Evolutionary conservation across 148 eudicot species (phyloP).

Genomic region (Diospyros lotus): DNA sequence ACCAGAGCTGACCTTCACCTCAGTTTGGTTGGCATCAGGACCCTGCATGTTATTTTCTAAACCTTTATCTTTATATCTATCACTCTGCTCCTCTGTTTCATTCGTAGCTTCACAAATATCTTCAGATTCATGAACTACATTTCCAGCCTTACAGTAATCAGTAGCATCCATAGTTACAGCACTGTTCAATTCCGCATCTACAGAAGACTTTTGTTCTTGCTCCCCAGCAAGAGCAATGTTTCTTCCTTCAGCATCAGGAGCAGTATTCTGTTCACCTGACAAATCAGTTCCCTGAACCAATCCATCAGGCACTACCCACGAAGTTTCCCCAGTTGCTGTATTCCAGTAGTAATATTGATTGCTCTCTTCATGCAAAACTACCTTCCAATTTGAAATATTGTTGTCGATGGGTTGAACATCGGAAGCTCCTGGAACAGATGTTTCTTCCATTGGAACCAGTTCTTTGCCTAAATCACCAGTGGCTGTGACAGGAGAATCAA

Average conservation of each 20-base stretch:
- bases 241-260: constrained; percentile 26
- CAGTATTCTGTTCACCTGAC: constrained; percentile 27
- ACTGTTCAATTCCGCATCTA: constrained; percentile 19
- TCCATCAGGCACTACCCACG: constrained; percentile 80
- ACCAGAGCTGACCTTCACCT: constrained; percentile 19
- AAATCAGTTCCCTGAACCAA: constrained; percentile 43
- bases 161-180: constrained; percentile 14
- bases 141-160: constrained; percentile 23
- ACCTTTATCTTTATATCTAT: constrained; percentile 14
- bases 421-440: constrained; percentile 24
- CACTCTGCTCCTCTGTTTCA: constrained; percentile 22
- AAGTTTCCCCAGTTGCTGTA: constrained; percentile 81
- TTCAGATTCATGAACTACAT: constrained; percentile 20
- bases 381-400: constrained; percentile 59
- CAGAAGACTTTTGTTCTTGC: constrained; percentile 15
- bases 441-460: constrained; percentile 16
- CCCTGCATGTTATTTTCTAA: constrained; percentile 13
- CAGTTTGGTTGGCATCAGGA: constrained; percentile 17
- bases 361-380: constrained; percentile 95
- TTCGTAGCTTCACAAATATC: constrained; percentile 19
- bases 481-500: constrained; percentile 19
- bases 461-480: constrained; percentile 21
- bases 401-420: constrained; percentile 32
- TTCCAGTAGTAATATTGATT: constrained; percentile 91
- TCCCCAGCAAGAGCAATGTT: constrained; percentile 21